A percentile compares a stretch with the other conserved stretches of the same genome.
phyloP scores from a whole-genome alignment of 2,329 filamentous ascomycete genomes.

The Pseudofabraea citricarpa region DNA sequence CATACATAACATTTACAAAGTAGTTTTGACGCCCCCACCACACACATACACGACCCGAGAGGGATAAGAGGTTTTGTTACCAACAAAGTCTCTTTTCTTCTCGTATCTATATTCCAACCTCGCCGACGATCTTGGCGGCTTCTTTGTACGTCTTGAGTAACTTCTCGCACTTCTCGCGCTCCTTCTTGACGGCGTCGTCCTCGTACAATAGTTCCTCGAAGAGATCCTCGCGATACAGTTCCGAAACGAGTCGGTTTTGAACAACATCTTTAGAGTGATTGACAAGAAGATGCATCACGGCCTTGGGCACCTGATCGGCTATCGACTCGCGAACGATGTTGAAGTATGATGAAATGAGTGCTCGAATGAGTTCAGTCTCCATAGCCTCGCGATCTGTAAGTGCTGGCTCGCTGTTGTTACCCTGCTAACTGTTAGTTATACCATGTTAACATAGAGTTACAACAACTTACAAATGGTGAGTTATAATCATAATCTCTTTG shows the following conservation, averaged over 20 bases:
- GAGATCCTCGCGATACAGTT: conserved; percentile 86
- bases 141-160: conserved; percentile 93
- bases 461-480: conserved; percentile 41
- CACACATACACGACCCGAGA: too few relatives aligned
- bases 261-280: conserved; percentile 98
- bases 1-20: too few relatives aligned
- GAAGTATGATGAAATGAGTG: conserved; percentile 97
- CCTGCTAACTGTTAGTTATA: conserved; percentile 32
- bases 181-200: conserved; percentile 94
- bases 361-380: conserved; percentile 95
- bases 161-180: conserved; percentile 97
- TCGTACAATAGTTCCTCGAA: conserved; percentile 95
- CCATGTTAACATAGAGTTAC: neutral
- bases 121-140: conserved; percentile 95
- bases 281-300: conserved; percentile 96
- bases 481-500: conserved; percentile 35
- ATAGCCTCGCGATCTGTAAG: conserved; percentile 94
- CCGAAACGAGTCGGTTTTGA: conserved; percentile 92
- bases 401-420: conserved; percentile 68
- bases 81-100: conserved; percentile 1
- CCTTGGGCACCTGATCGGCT: conserved; percentile 96
- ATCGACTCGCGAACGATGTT: conserved; percentile 99
- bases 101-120: conserved; percentile 65
- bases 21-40: too few relatives aligned
- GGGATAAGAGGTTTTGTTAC: too few relatives aligned